phyloP scores from a whole-genome alignment of 768 basidiomycete genomes.

The Nidularia sp. region DNA sequence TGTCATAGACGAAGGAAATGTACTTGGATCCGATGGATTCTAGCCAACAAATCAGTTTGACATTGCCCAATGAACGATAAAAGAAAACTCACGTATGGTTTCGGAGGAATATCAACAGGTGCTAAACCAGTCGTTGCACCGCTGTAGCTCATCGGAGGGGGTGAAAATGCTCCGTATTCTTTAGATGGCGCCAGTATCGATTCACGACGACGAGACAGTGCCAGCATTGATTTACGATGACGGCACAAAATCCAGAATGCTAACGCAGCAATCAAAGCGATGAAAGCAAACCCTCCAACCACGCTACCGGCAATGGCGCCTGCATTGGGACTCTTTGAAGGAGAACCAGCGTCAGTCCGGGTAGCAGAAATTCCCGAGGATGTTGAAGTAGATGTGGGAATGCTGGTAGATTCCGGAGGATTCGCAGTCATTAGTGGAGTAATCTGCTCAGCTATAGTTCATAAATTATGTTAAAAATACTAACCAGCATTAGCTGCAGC shows the following conservation, averaged over 20 bases:
- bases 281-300: conserved; percentile 46
- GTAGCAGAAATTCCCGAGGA: conserved; percentile 14
- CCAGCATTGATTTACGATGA: conserved; percentile 11
- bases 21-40: conserved; percentile 37
- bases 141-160: too few species aligned
- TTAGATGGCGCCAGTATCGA: conserved; percentile 3
- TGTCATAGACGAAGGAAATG: conserved; percentile 21
- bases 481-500: conserved; percentile 3
- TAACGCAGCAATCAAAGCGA: conserved; percentile 33
- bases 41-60: conserved; percentile 3
- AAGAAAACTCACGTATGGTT: conserved; percentile 30
- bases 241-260: conserved; percentile 18
- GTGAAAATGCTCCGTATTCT: too few species aligned
- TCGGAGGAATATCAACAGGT: conserved; percentile 10
- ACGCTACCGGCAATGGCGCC: conserved; percentile 64
- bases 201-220: conserved; percentile 13
- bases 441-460: too few species aligned
- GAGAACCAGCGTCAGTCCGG: conserved; percentile 6
- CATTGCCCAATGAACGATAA: too few species aligned
- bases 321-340: conserved; percentile 21
- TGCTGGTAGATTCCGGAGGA: conserved; percentile 29
- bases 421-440: conserved; percentile 14
- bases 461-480: too few species aligned
- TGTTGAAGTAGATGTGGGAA: conserved; percentile 6
- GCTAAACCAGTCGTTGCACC: too few species aligned